Percentiles rank a stretch among this genome's conserved stretches.
phyloP scores from a whole-genome alignment of 2,329 filamentous ascomycete species.

The Nigrograna mackinnonii region DNA sequence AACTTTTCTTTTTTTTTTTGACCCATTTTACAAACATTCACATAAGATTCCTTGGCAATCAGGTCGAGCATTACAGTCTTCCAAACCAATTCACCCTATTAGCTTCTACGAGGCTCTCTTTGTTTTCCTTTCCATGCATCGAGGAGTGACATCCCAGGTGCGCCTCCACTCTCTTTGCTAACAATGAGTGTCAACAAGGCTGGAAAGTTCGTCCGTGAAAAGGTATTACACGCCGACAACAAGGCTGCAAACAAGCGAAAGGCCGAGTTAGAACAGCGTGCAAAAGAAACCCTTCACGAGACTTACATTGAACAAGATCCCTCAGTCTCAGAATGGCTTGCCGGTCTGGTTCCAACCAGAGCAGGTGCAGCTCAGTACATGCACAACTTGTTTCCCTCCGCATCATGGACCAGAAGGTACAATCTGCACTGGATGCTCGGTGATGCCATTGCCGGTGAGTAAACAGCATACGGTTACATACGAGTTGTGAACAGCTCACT shows the following conservation, averaged over 20 bases:
- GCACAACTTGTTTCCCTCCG: constrained; percentile 28
- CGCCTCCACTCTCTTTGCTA: no score
- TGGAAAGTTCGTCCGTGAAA: background rate
- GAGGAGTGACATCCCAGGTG: no score
- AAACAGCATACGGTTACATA: background rate
- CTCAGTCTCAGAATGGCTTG: constrained; percentile 29
- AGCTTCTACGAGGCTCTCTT: no score
- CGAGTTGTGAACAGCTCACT: no score
- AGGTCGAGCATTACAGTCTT: no score
- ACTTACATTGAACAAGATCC: constrained; percentile 33
- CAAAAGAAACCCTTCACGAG: constrained; percentile 17
- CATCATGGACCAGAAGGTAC: constrained; percentile 29
- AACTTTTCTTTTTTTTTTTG: no score
- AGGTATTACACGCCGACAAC: background rate
- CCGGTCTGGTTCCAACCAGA: constrained; percentile 23
- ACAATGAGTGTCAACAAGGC: background rate
- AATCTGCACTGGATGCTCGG: constrained; percentile 35
- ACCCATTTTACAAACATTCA: no score
- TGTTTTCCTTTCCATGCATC: no score
- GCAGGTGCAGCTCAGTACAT: constrained; percentile 25
- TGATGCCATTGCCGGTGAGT: constrained; percentile 32
- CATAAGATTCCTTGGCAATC: no score
- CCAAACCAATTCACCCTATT: no score
- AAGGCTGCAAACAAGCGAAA: background rate
- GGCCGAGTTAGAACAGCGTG: no score